Evolutionary conservation across 164 flowering plant genomes (phyloP), one percentile per base, ranked within the genome.

Genomic region (Malania oleifera): DNA sequence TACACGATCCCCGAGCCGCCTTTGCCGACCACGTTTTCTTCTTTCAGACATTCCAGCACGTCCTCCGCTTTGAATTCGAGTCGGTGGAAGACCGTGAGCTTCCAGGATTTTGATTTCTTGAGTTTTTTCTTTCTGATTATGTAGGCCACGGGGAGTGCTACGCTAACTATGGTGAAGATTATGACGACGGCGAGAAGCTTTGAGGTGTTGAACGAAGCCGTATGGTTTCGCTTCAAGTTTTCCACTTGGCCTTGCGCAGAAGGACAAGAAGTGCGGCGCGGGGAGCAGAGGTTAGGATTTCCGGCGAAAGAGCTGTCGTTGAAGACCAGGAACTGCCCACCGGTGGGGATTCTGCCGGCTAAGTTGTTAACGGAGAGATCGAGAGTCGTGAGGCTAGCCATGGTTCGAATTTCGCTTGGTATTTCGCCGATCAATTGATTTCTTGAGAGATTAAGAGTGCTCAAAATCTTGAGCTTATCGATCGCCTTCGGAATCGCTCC

Each of bases 1-100:
- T 90, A 93, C 13, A 93, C 99, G 24, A 79, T 77, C 52, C 99
- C 99, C 0, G 95, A 85, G 10, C 99, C 99, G 0, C 99, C 97
- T 77, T 85, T 86, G 0, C 99, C 97, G 1, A 93, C 86, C 9
- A 93, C 74, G 74, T 83, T 88, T 73, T 93, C 99, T 2, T 93
- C 97, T 57, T 77, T 78, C 51, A 93, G 15, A 69, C 99, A 85
- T 41, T 85, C 85, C 0, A 90, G 56, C 2, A 93, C 96, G 49
- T 90, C 95, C 41, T 88, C 91, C 0, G 73, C 95, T 28, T 72
- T 77, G 75, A 90, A 85, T 13, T 79, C 76, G 7, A 90, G 80
- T 62, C 79, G 63, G 38, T 83, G 96, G 73, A 93, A 93, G 0
- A 85, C 74, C 0, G 96, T 88, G 35, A 93, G 82, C 70, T 82